Evolutionary conservation across 2,329 filamentous ascomycete species (phyloP), one percentile per base, ranked within the genome.

Genomic region (Fusarium miscanthi): DNA sequence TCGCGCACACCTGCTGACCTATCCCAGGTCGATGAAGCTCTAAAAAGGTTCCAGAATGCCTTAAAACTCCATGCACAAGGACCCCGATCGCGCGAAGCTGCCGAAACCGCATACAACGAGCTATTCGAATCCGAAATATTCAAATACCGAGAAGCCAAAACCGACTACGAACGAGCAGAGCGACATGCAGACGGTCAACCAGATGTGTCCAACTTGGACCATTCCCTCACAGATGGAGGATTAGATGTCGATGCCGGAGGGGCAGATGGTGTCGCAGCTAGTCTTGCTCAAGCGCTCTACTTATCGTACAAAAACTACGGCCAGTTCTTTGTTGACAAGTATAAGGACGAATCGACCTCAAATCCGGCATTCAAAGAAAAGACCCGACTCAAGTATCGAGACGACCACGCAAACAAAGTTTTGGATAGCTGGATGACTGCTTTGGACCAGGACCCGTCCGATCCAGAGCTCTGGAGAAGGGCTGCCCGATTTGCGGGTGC

Each of bases 291-390:
- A 78, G 94, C 97, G 16, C 87, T 98, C 25, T 98, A 97, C 78
- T 88, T 99, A 12, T 93, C 95, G 3, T 94, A 97, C 85, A 99
- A 98, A 82, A 99, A 98, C 76, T 91, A 95, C 82, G 96, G 94
- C 45, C 94, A 98, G 78, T 98, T 97, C 78, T 85, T 92, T 64
- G 85, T 99, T n/a, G 95, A 99, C 60, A 82, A 80, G 58, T 74
- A 82, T 7, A 83, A 80, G 61, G 82, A 84, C 25, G 62, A 72
- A 38, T 63, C 54, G 9, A 62, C 61, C n/a, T 79, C 85, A 84
- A 64, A 89, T 92, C 74, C 90, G 86, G 75, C 84, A 89, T 80
- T 86, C 80, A 76, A 75, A 33, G 59, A 69, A 3, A 76, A 77
- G 43, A 31, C 54, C 12, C 77, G 75, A 38, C 60, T 82, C 16